Evolutionary conservation across 108 stramenopile genomes (phyloP), one percentile per base, ranked within the genome.

Genomic region (Schizochytrium sp.): DNA sequence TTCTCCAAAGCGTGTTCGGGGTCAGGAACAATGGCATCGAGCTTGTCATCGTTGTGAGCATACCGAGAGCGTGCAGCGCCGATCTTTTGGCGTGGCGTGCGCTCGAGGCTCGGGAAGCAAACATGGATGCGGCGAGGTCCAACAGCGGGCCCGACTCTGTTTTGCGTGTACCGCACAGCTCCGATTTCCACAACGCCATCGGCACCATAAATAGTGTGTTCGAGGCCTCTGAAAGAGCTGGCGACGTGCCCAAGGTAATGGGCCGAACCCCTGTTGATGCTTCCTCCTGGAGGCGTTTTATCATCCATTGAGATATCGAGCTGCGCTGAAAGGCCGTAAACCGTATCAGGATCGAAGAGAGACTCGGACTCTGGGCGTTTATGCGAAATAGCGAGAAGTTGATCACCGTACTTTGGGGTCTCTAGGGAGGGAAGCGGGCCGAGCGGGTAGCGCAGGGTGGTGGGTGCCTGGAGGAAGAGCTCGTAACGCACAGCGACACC

Each of bases 371-470:
- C 64, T 8, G 64, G 64, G 19, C 64, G 64, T 42, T 83, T 83
- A n/a, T 83, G 76, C 45, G 76, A 83, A 53, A 83, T 55, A 40
- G 76, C 76, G 8, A 83, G 76, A 40, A 83, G 45, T 10, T 55
- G 47, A 53, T 83, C 76, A 53, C 76, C 76, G 13, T 83, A 55
- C 47, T 83, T 83, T 47, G 76, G 76, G 15, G 49, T 53, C 50
- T 83, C 76, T 0, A 83, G 10, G 17, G 76, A 55, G 76, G 76
- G 76, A 7, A 83, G 76, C 47, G 76, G 76, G 28, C 76, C 76
- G 0, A 83, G 76, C 76, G 76, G 76, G 76, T 83, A 83, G 47
- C 53, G 47, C 76, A 83, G 76, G 76, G 76, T 83, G 8, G 76
- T 83, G 17, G 76, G 76, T 0, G 76, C 47, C 76, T 83, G 76